Evolutionary conservation across 108 stramenopile genomes (phyloP).

Genomic region (Pseudonitzschia delicatissima): DNA sequence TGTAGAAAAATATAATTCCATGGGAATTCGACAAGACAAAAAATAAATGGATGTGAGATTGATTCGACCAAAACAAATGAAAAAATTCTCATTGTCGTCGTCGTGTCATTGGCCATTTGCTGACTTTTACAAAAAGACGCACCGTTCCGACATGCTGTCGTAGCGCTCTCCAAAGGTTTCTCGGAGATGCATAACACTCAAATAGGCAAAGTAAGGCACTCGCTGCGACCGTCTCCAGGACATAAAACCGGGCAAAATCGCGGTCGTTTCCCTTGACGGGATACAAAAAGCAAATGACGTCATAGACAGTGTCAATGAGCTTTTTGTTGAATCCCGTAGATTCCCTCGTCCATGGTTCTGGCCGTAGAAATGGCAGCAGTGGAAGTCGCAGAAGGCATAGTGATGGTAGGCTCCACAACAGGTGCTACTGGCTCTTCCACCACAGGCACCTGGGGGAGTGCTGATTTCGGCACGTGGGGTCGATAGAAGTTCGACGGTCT

Average conservation of each 20-base stretch:
- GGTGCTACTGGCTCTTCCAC: too few relatives aligned
- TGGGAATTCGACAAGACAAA: not conserved
- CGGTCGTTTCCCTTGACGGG: conserved; percentile 41
- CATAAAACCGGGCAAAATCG: conserved; percentile 81
- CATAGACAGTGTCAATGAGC: conserved; percentile 52
- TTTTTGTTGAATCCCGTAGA: conserved; percentile 54
- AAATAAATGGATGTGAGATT: not conserved
- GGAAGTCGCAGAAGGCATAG: not conserved
- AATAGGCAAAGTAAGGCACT: conserved; percentile 94
- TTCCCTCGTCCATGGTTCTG: conserved; percentile 41
- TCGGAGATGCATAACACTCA: conserved; percentile 84
- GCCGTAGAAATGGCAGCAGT: not conserved
- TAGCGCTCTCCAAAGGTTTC: conserved; percentile 78
- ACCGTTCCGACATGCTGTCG: conserved; percentile 65
- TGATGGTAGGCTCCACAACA: not conserved
- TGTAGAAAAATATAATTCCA: conserved; percentile 14
- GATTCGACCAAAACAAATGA: too few relatives aligned
- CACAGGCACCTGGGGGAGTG: too few relatives aligned
- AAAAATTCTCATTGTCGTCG: too few relatives aligned
- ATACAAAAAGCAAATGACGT: conserved; percentile 50
- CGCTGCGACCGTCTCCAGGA: conserved; percentile 93
- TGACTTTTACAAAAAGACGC: too few relatives aligned
- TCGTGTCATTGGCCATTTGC: too few relatives aligned
- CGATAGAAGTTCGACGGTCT: too few relatives aligned
- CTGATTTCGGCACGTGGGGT: too few relatives aligned